A percentile compares a stretch with the other conserved stretches of the same genome.
Evolutionary conservation across 78 protist species (phyloP).

Genomic region (Dictyostelium purpureum): DNA sequence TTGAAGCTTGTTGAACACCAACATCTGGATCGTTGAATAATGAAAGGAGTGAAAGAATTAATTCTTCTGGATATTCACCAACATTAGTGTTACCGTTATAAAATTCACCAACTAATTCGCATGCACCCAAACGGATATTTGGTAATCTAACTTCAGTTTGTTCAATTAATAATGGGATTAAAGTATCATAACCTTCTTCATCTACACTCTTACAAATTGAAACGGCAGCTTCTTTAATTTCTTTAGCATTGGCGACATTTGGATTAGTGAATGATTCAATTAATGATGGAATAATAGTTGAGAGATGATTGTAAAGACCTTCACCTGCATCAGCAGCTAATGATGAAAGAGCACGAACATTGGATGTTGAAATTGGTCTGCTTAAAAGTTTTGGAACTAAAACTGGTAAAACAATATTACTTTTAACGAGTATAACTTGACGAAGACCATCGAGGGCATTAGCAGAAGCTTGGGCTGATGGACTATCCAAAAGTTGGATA

Average conservation of each 20-base stretch:
- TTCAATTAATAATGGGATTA: slow-evolving; percentile 56
- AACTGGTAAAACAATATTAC: slow-evolving; percentile 83
- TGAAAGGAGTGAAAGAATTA: slow-evolving; percentile 16
- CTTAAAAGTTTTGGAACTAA: slow-evolving; percentile 80
- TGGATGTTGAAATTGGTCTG: slow-evolving; percentile 80
- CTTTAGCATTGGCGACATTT: neutral
- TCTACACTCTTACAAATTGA: slow-evolving; percentile 5
- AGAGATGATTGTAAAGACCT: slow-evolving; percentile 77
- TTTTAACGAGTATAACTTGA: slow-evolving; percentile 75
- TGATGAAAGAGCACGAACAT: slow-evolving; percentile 82
- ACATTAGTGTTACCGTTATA: neutral
- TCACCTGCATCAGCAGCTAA: slow-evolving; percentile 82
- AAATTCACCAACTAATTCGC: slow-evolving; percentile 50
- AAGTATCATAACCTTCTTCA: slow-evolving; percentile 21
- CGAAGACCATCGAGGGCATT: slow-evolving; percentile 87
- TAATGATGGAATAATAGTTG: slow-evolving; percentile 76
- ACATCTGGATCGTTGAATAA: slow-evolving; percentile 54
- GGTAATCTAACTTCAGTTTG: slow-evolving; percentile 39
- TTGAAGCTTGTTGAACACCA: slow-evolving; percentile 55
- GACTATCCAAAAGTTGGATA: slow-evolving; percentile 10
- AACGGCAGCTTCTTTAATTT: slow-evolving; percentile 38
- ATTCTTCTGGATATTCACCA: slow-evolving; percentile 32
- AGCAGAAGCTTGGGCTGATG: neutral
- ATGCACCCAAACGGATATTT: slow-evolving; percentile 21
- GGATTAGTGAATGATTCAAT: slow-evolving; percentile 56